Conservation (phyloP, 2,329 filamentous ascomycete species). For the Aspergillus hortae region DNA sequence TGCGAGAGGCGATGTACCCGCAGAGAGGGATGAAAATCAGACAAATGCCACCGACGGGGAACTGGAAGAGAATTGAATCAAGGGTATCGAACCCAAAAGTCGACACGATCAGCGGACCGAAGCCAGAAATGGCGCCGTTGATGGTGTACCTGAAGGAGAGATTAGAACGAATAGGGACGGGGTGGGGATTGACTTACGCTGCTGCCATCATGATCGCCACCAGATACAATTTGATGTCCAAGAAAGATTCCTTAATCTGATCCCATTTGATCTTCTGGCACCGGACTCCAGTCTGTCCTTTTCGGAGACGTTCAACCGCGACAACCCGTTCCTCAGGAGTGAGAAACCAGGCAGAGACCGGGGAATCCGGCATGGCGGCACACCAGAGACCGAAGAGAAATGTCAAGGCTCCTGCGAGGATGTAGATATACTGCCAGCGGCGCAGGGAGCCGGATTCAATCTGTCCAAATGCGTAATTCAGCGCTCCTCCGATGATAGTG, state of each 20-base stretch:
- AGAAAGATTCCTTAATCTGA: slow-evolving; percentile 57
- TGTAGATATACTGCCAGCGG: slow-evolving; percentile 69
- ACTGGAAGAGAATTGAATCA: slow-evolving; percentile 68
- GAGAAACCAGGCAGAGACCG: slow-evolving; percentile 67
- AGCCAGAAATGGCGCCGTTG: slow-evolving; percentile 68
- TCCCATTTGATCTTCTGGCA: slow-evolving; percentile 58
- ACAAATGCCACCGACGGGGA: slow-evolving; percentile 68
- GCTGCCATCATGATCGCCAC: slow-evolving; percentile 66
- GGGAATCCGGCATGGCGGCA: slow-evolving; percentile 63
- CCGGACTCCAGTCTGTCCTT: slow-evolving; percentile 61
- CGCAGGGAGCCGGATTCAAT: slow-evolving; percentile 53
- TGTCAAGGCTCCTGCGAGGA: slow-evolving; percentile 61
- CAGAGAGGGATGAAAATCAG: slow-evolving; percentile 63
- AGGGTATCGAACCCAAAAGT: slow-evolving; percentile 66
- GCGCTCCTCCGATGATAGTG: slow-evolving; percentile 59
- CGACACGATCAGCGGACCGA: slow-evolving; percentile 68
- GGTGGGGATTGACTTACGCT: slow-evolving; percentile 38
- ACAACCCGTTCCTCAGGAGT: slow-evolving; percentile 59
- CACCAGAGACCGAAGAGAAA: slow-evolving; percentile 63
- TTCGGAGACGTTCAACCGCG: slow-evolving; percentile 60
- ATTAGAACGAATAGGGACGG: too few species aligned
- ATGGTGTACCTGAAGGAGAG: slow-evolving; percentile 55
- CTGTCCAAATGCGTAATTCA: slow-evolving; percentile 68
- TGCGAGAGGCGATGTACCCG: slow-evolving; percentile 60
- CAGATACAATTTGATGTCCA: slow-evolving; percentile 62